These are phyloP conservation scores for Mortierella sp. DNA, from an alignment of 371 early-diverging fungal genomes.

Conservation along the genomic window DNA sequence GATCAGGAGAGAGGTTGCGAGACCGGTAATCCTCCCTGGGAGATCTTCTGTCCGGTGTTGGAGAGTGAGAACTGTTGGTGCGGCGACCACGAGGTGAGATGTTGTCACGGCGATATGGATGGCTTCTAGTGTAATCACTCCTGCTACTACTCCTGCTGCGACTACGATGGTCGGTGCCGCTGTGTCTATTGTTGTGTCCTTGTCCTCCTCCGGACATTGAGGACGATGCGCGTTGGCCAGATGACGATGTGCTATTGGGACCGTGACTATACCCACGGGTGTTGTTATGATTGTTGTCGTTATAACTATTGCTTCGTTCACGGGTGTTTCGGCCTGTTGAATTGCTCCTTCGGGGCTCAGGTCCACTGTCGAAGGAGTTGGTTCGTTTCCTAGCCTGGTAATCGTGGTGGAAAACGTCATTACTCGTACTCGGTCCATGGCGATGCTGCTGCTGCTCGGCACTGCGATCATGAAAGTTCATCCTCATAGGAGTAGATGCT, in stretches of 20 bases:
- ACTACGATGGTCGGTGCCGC: neutral
- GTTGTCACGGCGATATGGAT: neutral
- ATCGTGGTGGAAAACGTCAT: no score
- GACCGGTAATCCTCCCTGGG: slow-evolving; percentile 8
- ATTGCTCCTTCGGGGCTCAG: neutral
- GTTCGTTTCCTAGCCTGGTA: no score
- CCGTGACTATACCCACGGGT: neutral
- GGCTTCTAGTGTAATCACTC: neutral
- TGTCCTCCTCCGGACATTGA: neutral
- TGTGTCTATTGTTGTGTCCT: neutral
- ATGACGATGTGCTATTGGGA: no score
- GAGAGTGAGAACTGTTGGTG: slow-evolving; percentile 8
- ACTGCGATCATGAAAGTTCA: no score
- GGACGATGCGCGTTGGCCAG: no score
- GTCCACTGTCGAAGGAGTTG: slow-evolving; percentile 1
- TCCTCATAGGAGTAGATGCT: no score
- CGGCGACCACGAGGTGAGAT: neutral
- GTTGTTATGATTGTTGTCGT: neutral
- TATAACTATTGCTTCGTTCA: neutral
- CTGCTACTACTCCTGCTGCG: neutral
- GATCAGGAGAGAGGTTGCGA: slow-evolving; percentile 3
- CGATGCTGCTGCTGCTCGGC: no score
- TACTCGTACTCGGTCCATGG: no score
- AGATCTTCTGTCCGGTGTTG: slow-evolving; percentile 16
- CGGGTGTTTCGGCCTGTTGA: neutral